Evolutionary conservation across 1,284 basidiomycete species (phyloP).

Genomic region (Ceratobasidium papillatum): DNA sequence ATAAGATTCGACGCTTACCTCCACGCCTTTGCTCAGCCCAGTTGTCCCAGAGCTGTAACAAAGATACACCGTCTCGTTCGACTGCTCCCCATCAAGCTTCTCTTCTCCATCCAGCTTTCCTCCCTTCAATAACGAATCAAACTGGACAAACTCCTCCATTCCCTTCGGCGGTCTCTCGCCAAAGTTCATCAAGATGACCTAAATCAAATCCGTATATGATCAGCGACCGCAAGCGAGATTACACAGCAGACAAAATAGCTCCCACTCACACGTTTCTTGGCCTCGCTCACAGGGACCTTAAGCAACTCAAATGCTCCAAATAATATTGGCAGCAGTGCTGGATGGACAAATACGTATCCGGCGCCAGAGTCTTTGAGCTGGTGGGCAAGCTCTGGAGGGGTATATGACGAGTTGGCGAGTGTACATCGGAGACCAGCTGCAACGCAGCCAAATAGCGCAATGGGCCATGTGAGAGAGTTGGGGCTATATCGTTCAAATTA

Average conservation of each 20-base stretch:
- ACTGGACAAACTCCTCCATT: slow-evolving; percentile 50
- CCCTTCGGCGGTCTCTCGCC: slow-evolving; percentile 12
- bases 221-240: background rate
- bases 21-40: slow-evolving; percentile 63
- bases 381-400: slow-evolving; percentile 57
- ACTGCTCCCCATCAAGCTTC: slow-evolving; percentile 58
- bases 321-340: slow-evolving; percentile 59
- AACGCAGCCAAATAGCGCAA: slow-evolving; percentile 64
- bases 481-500: slow-evolving; percentile 47
- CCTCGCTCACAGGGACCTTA: slow-evolving; percentile 55
- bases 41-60: slow-evolving; percentile 76
- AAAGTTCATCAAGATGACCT: slow-evolving; percentile 39
- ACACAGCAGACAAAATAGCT: slow-evolving; percentile 49
- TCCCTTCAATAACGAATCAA: slow-evolving; percentile 56
- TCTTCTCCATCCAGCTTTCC: slow-evolving; percentile 61
- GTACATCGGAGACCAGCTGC: slow-evolving; percentile 64
- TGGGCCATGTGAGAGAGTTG: slow-evolving; percentile 71
- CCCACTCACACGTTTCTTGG: slow-evolving; percentile 57
- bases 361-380: slow-evolving; percentile 66
- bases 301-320: slow-evolving; percentile 57
- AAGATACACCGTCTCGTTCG: slow-evolving; percentile 65
- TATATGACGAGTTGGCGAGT: slow-evolving; percentile 60
- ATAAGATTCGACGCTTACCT: slow-evolving; percentile 48
- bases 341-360: slow-evolving; percentile 62
- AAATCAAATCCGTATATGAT: background rate